Percentiles rank a stretch among this genome's conserved stretches.
phyloP scores from a whole-genome alignment of 441 rosid species.

The Lepidium campestre region DNA sequence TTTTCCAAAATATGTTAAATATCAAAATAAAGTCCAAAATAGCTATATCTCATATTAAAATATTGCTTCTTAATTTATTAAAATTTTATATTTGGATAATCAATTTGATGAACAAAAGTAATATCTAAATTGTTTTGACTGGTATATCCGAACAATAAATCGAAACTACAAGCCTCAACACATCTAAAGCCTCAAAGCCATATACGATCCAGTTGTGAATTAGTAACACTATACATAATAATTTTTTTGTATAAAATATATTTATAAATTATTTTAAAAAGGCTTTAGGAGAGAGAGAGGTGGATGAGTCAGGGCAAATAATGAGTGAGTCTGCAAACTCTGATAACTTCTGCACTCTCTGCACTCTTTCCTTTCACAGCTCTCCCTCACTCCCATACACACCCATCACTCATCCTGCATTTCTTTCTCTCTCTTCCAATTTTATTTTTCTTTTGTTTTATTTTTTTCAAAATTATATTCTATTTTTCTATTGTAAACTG shows the following conservation, averaged over 20 bases:
- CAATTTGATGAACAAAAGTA: too few relatives aligned
- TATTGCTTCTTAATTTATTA: too few relatives aligned
- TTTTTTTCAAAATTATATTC: background rate
- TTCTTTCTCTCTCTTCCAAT: background rate
- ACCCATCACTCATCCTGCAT: slow-evolving; percentile 17
- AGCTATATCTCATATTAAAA: too few relatives aligned
- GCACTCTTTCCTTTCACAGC: slow-evolving; percentile 26
- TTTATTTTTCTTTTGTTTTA: background rate
- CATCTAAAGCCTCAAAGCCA: too few relatives aligned
- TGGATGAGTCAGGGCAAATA: slow-evolving; percentile 18
- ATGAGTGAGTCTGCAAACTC: slow-evolving; percentile 26
- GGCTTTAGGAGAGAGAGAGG: background rate
- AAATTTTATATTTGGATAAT: too few relatives aligned
- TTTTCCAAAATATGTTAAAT: too few relatives aligned
- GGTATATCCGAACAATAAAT: too few relatives aligned
- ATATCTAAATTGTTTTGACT: too few relatives aligned
- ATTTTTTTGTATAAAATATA: background rate
- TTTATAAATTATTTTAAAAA: background rate
- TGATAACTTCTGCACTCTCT: slow-evolving; percentile 22
- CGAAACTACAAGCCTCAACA: too few relatives aligned
- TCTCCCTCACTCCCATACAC: slow-evolving; percentile 26
- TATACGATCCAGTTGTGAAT: slow-evolving; percentile 7
- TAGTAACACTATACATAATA: background rate
- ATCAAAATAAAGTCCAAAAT: too few relatives aligned
- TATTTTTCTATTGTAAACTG: too few relatives aligned